Base-by-base conservation (phyloP, 176 grass and related monocot genomes). In the Juncus effusus region DNA sequence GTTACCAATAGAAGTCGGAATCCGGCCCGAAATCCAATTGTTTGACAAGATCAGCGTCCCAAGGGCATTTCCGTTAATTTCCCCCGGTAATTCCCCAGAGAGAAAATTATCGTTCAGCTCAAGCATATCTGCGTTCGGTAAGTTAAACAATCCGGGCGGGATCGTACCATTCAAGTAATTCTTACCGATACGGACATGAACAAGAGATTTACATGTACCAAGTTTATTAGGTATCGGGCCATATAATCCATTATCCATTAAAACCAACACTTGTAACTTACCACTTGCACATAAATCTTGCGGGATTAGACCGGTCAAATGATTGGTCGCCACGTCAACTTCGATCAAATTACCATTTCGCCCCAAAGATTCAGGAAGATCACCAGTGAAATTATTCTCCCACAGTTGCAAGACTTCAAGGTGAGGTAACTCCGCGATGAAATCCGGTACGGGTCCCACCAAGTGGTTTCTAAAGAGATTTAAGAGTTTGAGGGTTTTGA, bases 171-270 rank as follows among this genome's bases (percentile, higher is more conserved):
- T 84, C 4, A 97, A 60, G 9, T 65, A 89, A 72, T 97, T 97
- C 60, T 77, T 86, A 56, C 55, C 76, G 2, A 97, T 76, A 2
- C 93, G 82, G 2, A 97, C 88, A 9, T 74, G 77, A 0, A 3
- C 28, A 0, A 97, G 85, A 36, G 88, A 82, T 72, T 81, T 89
- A 72, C 93, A 97, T 19, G 15, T 78, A 40, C 88, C 88, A 10
- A 97, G 88, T 1, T 70, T 64, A 0, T 68, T 64, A 0, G 93
- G 93, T 16, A 97, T 92, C 14, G 61, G 52, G 0, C 93, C 93
- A 65, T 92, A 97, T 16, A 97, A 68, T n/a, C 66, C 59, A 44
- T 97, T 97, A 36, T 92, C 74, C 88, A 97, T 86, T 54, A 97
- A 64, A 47, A 97, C 77, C 60, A 97, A 85, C 42, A 72, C 0